These are phyloP conservation scores for Arthrobotrys entomopaga DNA, from an alignment of 2,329 filamentous ascomycete genomes.

Conservation along the genomic window DNA sequence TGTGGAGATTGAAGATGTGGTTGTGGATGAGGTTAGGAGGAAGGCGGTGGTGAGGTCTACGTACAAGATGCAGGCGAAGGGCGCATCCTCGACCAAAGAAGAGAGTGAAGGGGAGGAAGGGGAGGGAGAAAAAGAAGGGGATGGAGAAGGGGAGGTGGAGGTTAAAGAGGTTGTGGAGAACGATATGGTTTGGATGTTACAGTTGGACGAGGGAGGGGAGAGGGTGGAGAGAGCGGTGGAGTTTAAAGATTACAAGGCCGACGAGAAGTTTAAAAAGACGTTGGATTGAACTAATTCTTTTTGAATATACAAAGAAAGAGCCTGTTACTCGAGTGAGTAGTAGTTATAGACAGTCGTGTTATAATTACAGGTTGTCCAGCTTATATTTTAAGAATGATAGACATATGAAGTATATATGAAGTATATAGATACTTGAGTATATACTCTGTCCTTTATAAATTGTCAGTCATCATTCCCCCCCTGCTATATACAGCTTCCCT, in stretches of 20 bases:
- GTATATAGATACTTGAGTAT: too few species aligned
- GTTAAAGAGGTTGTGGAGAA: slow-evolving; percentile 10
- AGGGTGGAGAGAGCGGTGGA: slow-evolving; percentile 4
- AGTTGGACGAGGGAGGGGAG: slow-evolving; percentile 13
- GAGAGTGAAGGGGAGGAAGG: neutral
- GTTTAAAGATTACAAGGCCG: slow-evolving; percentile 5
- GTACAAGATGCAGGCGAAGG: slow-evolving; percentile 15
- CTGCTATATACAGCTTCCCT: too few species aligned
- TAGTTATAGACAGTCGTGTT: too few species aligned
- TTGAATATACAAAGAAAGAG: too few species aligned
- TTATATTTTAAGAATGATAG: too few species aligned
- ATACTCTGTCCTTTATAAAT: too few species aligned
- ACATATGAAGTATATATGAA: too few species aligned
- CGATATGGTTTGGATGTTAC: slow-evolving; percentile 15
- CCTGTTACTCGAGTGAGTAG: too few species aligned
- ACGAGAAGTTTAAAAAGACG: slow-evolving; percentile 7
- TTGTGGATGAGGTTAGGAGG: slow-evolving; percentile 18
- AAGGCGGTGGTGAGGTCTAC: slow-evolving; percentile 14
- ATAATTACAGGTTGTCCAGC: too few species aligned
- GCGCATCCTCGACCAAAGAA: neutral
- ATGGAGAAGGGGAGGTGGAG: neutral
- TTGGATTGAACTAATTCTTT: too few species aligned
- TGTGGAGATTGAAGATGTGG: slow-evolving; percentile 16
- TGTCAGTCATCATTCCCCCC: too few species aligned
- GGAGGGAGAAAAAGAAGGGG: neutral